Conservation (phyloP, 2,329 filamentous ascomycete genomes). For the Paracoccidioides lutzii region DNA sequence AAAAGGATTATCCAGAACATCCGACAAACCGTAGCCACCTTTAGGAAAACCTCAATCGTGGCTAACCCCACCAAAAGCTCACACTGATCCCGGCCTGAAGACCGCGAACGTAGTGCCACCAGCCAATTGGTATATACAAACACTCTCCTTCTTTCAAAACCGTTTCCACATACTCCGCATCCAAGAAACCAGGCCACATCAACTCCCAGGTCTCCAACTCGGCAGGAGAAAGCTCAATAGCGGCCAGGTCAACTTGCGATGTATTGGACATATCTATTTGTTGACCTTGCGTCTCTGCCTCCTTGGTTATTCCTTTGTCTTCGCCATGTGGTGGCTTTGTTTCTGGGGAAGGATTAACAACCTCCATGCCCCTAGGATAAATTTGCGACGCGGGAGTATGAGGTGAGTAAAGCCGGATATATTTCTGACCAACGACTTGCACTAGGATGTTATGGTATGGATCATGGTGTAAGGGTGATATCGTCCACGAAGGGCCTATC, state of each 20-base stretch:
- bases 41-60: not conserved
- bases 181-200: slow-evolving; percentile 43
- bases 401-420: slow-evolving; percentile 76
- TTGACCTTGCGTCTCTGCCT: slow-evolving; percentile 31
- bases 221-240: slow-evolving; percentile 44
- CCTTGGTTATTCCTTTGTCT: not conserved
- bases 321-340: slow-evolving; percentile 1
- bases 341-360: slow-evolving; percentile 12
- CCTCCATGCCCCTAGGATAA: slow-evolving; percentile 27
- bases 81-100: slow-evolving; percentile 83
- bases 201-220: slow-evolving; percentile 31
- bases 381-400: slow-evolving; percentile 37
- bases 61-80: slow-evolving; percentile 73
- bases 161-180: slow-evolving; percentile 57
- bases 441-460: slow-evolving; percentile 85
- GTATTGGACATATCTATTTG: slow-evolving; percentile 92
- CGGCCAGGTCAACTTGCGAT: slow-evolving; percentile 62
- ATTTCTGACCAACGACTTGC: slow-evolving; percentile 83
- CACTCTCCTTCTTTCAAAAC: slow-evolving; percentile 71
- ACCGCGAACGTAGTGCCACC: slow-evolving; percentile 95
- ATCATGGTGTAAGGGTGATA: slow-evolving; percentile 87
- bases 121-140: slow-evolving; percentile 80
- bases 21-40: too few relatives aligned
- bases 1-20: too few relatives aligned
- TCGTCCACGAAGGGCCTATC: slow-evolving; percentile 79